Percentiles rank a stretch among this genome's conserved stretches.
phyloP scores from a whole-genome alignment of 768 basidiomycete species.

The Boletellus ananiceps region DNA sequence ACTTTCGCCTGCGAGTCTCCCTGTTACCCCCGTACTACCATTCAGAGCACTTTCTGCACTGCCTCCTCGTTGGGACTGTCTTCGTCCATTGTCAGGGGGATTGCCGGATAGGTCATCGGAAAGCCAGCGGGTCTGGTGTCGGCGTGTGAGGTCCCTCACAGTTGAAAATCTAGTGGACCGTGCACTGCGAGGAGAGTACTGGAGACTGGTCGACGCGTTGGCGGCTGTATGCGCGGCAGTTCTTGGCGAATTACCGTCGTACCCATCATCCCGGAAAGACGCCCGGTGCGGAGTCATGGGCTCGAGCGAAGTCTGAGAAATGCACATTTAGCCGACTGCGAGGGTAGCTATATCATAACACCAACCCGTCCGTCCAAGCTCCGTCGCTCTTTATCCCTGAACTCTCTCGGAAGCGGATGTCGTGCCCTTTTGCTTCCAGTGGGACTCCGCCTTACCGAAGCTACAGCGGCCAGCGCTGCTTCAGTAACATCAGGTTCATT shows the following conservation, averaged over 20 bases:
- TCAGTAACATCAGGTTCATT: slow-evolving; percentile 41
- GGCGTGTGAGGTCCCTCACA: slow-evolving; percentile 44
- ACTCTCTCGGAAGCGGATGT: slow-evolving; percentile 51
- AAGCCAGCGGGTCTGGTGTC: slow-evolving; percentile 51
- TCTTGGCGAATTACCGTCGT: slow-evolving; percentile 21
- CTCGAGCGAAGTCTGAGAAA: slow-evolving; percentile 29
- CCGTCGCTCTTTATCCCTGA: slow-evolving; percentile 35
- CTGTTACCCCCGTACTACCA: slow-evolving; percentile 38
- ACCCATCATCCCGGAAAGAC: slow-evolving; percentile 21
- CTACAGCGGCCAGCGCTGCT: slow-evolving; percentile 58
- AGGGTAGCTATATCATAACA: not conserved
- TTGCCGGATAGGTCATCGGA: slow-evolving; percentile 43
- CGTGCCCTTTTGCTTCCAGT: slow-evolving; percentile 39
- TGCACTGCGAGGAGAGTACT: slow-evolving; percentile 28
- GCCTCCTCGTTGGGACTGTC: slow-evolving; percentile 57
- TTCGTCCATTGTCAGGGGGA: slow-evolving; percentile 36
- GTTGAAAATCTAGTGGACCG: slow-evolving; percentile 39
- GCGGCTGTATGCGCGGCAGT: slow-evolving; percentile 21
- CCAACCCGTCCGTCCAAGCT: slow-evolving; percentile 42
- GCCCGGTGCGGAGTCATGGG: slow-evolving; percentile 38
- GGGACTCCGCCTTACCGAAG: slow-evolving; percentile 52
- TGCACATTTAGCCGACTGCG: not conserved
- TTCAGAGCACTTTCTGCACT: slow-evolving; percentile 65
- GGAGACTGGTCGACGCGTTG: slow-evolving; percentile 19
- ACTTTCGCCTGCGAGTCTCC: slow-evolving; percentile 61